phyloP scores from a whole-genome alignment of 169 alveolate genomes.

The Eimeria acervulina region DNA sequence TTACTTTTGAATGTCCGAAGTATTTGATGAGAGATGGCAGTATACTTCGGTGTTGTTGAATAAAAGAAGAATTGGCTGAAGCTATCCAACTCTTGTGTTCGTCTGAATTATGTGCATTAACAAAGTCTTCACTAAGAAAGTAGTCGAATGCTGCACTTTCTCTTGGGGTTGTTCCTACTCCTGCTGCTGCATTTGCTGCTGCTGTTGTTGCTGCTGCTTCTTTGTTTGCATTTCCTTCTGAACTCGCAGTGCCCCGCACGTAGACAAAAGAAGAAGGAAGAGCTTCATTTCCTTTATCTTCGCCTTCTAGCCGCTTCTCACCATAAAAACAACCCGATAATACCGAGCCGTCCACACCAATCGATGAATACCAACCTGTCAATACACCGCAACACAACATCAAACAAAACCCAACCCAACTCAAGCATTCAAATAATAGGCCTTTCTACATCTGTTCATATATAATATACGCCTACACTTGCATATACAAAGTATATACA shows the following conservation, averaged over 20 bases:
- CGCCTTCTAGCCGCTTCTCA: background rate
- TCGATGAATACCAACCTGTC: slow-evolving; percentile 70
- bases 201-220: background rate
- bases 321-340: slow-evolving; percentile 68
- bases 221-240: background rate
- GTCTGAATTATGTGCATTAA: slow-evolving; percentile 37
- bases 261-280: slow-evolving; percentile 50
- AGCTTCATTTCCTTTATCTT: background rate
- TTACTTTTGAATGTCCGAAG: slow-evolving; percentile 3
- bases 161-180: background rate
- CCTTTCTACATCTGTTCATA: background rate
- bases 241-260: background rate
- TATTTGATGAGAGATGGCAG: slow-evolving; percentile 46
- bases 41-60: background rate
- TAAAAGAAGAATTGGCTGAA: slow-evolving; percentile 32
- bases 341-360: background rate
- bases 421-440: background rate
- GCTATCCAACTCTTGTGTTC: slow-evolving; percentile 36
- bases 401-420: no score
- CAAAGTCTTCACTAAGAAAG: slow-evolving; percentile 32
- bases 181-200: background rate
- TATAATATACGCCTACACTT: no score
- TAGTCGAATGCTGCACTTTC: background rate
- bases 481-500: no score
- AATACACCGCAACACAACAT: background rate